A percentile compares a stretch with the other conserved stretches of the same genome.
Evolutionary conservation across 2,329 filamentous ascomycete species (phyloP).

Genomic region (Epichloe gansuensis): DNA sequence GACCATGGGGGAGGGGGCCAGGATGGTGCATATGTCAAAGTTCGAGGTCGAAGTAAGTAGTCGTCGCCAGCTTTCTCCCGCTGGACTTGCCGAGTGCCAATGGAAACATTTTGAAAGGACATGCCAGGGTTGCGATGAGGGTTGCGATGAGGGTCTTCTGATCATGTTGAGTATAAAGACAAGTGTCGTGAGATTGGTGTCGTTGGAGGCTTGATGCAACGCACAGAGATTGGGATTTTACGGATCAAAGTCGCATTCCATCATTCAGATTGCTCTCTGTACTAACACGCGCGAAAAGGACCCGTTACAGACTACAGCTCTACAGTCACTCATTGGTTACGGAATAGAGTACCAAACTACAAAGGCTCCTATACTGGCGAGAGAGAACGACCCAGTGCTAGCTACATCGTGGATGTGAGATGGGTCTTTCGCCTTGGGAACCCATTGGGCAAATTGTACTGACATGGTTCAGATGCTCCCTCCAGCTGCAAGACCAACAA

Average conservation of each 20-base stretch:
- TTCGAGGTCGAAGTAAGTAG: constrained; percentile 40
- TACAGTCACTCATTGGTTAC: constrained; percentile 84
- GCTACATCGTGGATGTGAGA: constrained; percentile 74
- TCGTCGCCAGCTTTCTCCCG: constrained; percentile 2
- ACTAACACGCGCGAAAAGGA: constrained; percentile 36
- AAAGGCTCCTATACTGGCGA: constrained; percentile 61
- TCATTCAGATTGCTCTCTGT: not conserved
- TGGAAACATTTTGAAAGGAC: not conserved
- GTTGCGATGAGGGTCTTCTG: not conserved
- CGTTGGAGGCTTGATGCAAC: not conserved
- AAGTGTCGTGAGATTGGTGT: not conserved
- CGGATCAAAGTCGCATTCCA: no score
- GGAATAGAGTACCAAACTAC: constrained; percentile 58
- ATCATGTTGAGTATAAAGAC: not conserved
- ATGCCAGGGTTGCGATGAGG: not conserved
- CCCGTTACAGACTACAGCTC: constrained; percentile 90
- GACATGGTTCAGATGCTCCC: constrained; percentile 60
- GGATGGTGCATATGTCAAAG: constrained; percentile 34
- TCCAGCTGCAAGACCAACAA: constrained; percentile 61
- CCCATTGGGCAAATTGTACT: constrained; percentile 4
- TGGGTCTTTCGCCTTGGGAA: not conserved
- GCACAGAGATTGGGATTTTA: no score
- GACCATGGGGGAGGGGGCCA: constrained; percentile 33
- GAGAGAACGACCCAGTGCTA: constrained; percentile 71
- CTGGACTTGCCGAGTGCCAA: not conserved